Evolutionary conservation across 495 filamentous ascomycete species (phyloP).

Genomic region (Aspergillus olivimuriae): DNA sequence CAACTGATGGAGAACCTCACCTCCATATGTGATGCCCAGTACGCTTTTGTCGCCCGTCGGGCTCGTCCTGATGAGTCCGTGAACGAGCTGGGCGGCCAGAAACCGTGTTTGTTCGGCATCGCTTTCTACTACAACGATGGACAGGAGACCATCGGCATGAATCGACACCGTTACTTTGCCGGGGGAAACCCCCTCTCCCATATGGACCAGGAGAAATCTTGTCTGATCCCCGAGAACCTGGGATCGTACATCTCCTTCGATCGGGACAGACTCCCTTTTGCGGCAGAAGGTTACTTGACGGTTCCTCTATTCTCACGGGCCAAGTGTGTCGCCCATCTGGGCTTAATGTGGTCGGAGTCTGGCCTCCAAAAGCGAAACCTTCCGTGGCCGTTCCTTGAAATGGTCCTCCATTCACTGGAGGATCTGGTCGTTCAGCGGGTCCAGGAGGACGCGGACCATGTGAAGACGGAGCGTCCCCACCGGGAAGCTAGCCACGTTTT

Average conservation of each 20-base stretch:
- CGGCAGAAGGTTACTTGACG: conserved; percentile 63
- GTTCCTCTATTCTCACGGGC: conserved; percentile 65
- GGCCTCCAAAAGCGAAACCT: conserved; percentile 50
- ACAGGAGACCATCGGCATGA: conserved; percentile 43
- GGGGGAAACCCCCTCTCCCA: conserved; percentile 58
- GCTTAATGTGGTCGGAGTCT: conserved; percentile 65
- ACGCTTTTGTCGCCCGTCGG: conserved; percentile 63
- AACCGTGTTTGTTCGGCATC: conserved; percentile 59
- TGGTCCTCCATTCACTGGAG: conserved; percentile 70
- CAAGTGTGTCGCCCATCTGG: conserved; percentile 69
- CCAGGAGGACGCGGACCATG: conserved; percentile 41
- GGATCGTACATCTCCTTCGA: conserved; percentile 53
- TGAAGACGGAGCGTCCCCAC: conserved; percentile 14
- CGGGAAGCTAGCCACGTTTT: conserved; percentile 15
- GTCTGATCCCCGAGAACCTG: conserved; percentile 61
- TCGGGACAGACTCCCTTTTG: conserved; percentile 53
- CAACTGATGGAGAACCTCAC: conserved; percentile 62
- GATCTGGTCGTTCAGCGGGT: conserved; percentile 61
- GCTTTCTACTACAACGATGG: conserved; percentile 68
- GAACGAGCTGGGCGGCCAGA: conserved; percentile 29
- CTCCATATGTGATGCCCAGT: conserved; percentile 58
- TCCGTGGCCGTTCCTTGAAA: conserved; percentile 66
- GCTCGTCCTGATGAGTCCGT: conserved; percentile 52
- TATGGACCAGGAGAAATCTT: conserved; percentile 71
- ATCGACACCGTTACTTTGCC: conserved; percentile 58